These are phyloP conservation scores for Astrothelium subdiscretum DNA, from an alignment of 495 filamentous ascomycete species.

Conservation along the genomic window DNA sequence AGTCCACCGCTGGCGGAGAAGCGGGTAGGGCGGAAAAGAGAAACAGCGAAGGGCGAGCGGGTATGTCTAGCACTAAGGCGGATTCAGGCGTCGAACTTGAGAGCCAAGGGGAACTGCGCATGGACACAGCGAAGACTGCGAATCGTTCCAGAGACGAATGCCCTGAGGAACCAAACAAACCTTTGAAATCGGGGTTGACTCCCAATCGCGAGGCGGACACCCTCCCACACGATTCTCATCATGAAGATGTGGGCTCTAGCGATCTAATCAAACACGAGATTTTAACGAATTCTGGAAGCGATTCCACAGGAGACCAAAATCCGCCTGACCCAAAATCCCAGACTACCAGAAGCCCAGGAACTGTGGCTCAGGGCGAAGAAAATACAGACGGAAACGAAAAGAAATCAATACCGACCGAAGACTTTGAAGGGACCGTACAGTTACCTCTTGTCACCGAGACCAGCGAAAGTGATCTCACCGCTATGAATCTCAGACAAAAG, in stretches of 20 bases:
- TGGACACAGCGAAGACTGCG: background rate
- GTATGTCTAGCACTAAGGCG: constrained; percentile 6
- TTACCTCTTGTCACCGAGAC: background rate
- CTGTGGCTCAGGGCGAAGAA: background rate
- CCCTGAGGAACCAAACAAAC: background rate
- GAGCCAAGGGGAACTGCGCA: background rate
- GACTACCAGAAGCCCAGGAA: background rate
- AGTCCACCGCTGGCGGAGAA: background rate
- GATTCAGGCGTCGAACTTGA: constrained; percentile 19
- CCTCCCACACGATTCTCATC: background rate
- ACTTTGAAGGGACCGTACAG: background rate
- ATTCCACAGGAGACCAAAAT: background rate
- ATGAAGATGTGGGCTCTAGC: background rate
- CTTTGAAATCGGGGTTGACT: background rate
- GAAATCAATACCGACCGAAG: background rate
- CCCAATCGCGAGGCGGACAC: background rate
- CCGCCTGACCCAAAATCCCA: background rate
- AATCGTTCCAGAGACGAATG: background rate
- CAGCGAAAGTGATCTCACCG: background rate
- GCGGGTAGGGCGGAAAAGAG: background rate
- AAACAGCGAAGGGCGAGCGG: background rate
- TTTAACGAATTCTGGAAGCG: background rate
- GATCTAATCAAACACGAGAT: background rate
- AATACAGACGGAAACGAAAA: background rate
- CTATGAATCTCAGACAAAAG: background rate